Percentiles rank a stretch among this genome's conserved stretches.
Conservation (phyloP, 2,329 filamentous ascomycete species). For the Capronia coronata region DNA sequence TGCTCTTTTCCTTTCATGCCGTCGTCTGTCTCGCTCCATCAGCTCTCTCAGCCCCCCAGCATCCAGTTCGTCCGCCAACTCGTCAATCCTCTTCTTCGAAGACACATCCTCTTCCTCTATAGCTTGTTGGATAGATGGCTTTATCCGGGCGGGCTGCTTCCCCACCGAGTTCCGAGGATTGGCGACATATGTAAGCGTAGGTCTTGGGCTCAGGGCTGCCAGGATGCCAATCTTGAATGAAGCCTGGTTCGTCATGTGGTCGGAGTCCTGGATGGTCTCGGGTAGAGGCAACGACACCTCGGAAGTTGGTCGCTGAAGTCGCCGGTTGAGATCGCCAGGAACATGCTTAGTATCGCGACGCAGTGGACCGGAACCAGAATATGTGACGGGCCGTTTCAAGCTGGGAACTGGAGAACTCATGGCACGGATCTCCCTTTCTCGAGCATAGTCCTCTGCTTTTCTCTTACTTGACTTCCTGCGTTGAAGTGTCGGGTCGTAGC, state of each 20-base stretch:
- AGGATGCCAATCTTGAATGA: constrained; percentile 76
- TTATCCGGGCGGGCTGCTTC: constrained; percentile 32
- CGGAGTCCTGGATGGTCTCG: constrained; percentile 65
- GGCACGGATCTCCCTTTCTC: constrained; percentile 81
- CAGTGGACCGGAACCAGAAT: constrained; percentile 52
- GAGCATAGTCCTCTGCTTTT: constrained; percentile 64
- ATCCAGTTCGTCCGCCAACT: constrained; percentile 76
- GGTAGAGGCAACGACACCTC: constrained; percentile 68
- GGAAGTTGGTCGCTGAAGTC: constrained; percentile 58
- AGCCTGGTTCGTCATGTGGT: constrained; percentile 65
- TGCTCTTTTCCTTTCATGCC: constrained; percentile 67
- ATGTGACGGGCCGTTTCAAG: constrained; percentile 57
- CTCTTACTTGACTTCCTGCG: constrained; percentile 71
- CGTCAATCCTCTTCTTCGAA: constrained; percentile 59
- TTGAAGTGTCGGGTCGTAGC: constrained; percentile 50
- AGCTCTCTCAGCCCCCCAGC: constrained; percentile 77
- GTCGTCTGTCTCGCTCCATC: constrained; percentile 79
- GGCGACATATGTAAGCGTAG: constrained; percentile 69
- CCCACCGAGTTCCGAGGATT: constrained; percentile 52
- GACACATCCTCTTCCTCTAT: constrained; percentile 54
- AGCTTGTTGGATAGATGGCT: constrained; percentile 33
- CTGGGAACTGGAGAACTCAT: constrained; percentile 64
- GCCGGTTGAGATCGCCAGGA: constrained; percentile 50
- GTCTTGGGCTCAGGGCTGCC: constrained; percentile 75
- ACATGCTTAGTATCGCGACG: constrained; percentile 59